Evolutionary conservation across 164 flowering plant species (phyloP), one percentile per base, ranked within the genome.

Genomic region (Annona squamosa): DNA sequence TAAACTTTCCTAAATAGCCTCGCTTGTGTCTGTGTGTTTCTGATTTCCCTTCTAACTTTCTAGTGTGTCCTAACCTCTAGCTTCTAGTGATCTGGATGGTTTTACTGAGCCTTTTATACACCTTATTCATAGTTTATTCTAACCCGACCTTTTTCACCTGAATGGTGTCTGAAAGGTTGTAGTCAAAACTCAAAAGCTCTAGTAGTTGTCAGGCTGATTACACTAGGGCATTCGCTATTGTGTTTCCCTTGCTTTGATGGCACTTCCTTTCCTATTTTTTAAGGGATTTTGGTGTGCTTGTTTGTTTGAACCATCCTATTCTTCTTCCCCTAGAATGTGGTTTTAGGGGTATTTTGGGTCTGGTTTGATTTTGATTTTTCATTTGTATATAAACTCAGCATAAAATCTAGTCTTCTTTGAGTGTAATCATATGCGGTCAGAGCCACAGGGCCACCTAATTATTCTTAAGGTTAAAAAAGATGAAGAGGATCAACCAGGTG

Each of bases 321-420:
- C 83, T 85, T 81, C 78, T 78, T 79, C 76, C 67, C 73, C 75
- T 75, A 78, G 80, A 75, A 76, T 76, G 63, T 73, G 82, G 82
- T 78, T 83, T 69, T 70, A 73, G 76, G 37, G 84, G 82, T 73
- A 75, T 81, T 79, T 78, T 80, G 73, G 69, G 72, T 74, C 79
- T 75, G 79, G 80, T 72, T 80, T 80, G 70, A 73, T n/a, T 72
- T 71, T 73, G 77, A 76, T 82, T 77, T 73, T 52, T 76, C 77
- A 71, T 77, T 72, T 90, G 92, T 89, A 87, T 86, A 90, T 85
- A 82, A 67, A 76, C 77, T 76, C 73, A 77, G 72, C 64, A 52
- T 74, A 75, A 72, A 71, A 70, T 47, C n/a, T 73, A 76, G 56
- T 73, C 47, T 56, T 73, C 78, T 67, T 76, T 78, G 89, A 82